phyloP scores from a whole-genome alignment of 2,329 filamentous ascomycete genomes.

The Neonectria coccinea region DNA sequence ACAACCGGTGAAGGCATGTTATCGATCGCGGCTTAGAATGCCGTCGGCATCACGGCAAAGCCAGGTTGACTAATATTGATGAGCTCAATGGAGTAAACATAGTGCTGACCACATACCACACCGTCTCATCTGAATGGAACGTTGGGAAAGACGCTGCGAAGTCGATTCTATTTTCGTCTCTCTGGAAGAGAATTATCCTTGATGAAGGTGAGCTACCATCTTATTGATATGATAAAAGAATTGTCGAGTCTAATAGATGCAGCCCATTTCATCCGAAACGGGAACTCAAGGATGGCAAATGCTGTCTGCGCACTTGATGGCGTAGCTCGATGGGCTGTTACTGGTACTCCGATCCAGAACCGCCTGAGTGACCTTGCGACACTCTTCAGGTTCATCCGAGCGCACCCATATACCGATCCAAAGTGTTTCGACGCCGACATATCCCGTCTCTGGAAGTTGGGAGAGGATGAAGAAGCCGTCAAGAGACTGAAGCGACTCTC shows the following conservation, averaged over 20 bases:
- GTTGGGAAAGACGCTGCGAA: neutral
- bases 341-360: conserved; percentile 64
- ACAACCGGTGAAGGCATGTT: conserved; percentile 40
- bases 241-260: neutral
- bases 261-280: conserved; percentile 38
- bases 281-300: conserved; percentile 32
- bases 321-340: conserved; percentile 58
- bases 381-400: conserved; percentile 57
- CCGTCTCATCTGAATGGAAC: conserved; percentile 52
- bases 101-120: conserved; percentile 58
- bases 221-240: fast-evolving
- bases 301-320: conserved; percentile 54
- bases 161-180: conserved; percentile 48
- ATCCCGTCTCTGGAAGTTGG: conserved; percentile 53
- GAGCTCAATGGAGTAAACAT: conserved; percentile 42
- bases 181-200: conserved; percentile 49
- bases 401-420: conserved; percentile 52
- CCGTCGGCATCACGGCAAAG: conserved; percentile 48
- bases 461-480: conserved; percentile 51
- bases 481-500: conserved; percentile 55
- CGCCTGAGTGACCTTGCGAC: conserved; percentile 55
- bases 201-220: conserved; percentile 30
- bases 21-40: conserved; percentile 36
- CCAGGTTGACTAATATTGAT: conserved; percentile 20
- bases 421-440: conserved; percentile 34